phyloP scores from a whole-genome alignment of 2,329 filamentous ascomycete species.

The Rhynchosporium secalis region DNA sequence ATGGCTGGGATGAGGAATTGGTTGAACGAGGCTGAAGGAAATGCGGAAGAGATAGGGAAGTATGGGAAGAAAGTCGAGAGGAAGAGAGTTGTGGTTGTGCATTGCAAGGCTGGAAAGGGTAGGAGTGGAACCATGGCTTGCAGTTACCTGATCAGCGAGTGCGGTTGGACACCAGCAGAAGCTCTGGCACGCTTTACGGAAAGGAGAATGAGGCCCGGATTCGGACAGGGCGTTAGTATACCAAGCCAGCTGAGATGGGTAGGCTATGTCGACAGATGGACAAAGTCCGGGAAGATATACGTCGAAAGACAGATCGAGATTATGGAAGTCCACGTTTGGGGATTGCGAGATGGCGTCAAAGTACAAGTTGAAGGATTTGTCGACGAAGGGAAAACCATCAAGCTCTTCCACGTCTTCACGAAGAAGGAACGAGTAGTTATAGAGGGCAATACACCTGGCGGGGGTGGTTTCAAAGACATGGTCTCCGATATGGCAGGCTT shows the following conservation, averaged over 20 bases:
- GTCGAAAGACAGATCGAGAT: slow-evolving; percentile 82
- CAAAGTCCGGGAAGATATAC: slow-evolving; percentile 72
- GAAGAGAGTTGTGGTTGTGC: slow-evolving; percentile 77
- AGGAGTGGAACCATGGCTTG: slow-evolving; percentile 85
- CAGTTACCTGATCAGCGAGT: slow-evolving; percentile 86
- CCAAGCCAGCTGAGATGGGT: slow-evolving; percentile 89
- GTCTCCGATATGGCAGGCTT: slow-evolving; percentile 54
- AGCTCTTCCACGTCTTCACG: slow-evolving; percentile 77
- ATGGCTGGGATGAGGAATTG: slow-evolving; percentile 93
- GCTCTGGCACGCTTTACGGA: slow-evolving; percentile 72
- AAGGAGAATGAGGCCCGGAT: slow-evolving; percentile 83
- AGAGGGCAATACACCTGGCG: slow-evolving; percentile 54
- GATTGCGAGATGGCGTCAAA: slow-evolving; percentile 82
- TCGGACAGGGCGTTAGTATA: slow-evolving; percentile 88
- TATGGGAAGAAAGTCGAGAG: slow-evolving; percentile 31
- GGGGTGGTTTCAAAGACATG: slow-evolving; percentile 51
- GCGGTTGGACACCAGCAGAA: slow-evolving; percentile 66
- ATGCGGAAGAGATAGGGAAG: slow-evolving; percentile 32
- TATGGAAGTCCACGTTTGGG: slow-evolving; percentile 87
- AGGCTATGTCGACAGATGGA: slow-evolving; percentile 86
- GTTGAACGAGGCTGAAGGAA: slow-evolving; percentile 55
- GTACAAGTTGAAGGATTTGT: slow-evolving; percentile 81
- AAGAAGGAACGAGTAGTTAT: slow-evolving; percentile 71
- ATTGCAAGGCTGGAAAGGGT: slow-evolving; percentile 97
- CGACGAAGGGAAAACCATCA: slow-evolving; percentile 87